Evolutionary conservation across 2,329 filamentous ascomycete species (phyloP).

Genomic region (Ilyonectria mors-panacis): DNA sequence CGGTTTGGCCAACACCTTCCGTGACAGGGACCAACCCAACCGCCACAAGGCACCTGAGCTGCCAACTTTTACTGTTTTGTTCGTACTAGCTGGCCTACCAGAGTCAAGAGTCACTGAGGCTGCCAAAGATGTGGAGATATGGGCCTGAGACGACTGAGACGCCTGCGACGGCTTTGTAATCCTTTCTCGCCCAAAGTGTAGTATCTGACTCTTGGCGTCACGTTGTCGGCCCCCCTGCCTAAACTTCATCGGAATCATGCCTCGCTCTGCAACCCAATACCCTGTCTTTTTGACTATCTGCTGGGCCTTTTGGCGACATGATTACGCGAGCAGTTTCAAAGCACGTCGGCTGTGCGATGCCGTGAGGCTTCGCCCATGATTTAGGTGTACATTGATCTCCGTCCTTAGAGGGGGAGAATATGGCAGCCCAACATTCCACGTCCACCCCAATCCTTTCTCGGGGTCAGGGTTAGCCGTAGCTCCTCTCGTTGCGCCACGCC

Average conservation of each 20-base stretch:
- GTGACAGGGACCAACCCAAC: neutral
- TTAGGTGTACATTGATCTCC: neutral
- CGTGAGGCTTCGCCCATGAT: neutral
- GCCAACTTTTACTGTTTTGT: neutral
- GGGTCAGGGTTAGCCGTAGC: slow-evolving; percentile 80
- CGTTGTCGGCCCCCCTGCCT: neutral
- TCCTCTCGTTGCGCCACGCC: slow-evolving; percentile 64
- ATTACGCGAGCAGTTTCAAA: slow-evolving; percentile 4
- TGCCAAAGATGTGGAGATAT: neutral
- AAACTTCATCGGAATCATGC: neutral
- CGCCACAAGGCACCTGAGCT: neutral
- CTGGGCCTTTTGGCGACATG: neutral
- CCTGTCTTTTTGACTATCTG: neutral
- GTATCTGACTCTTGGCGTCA: neutral
- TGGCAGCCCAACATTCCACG: slow-evolving; percentile 92
- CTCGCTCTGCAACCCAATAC: slow-evolving; percentile 2
- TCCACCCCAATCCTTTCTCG: slow-evolving; percentile 89
- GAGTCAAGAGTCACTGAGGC: neutral
- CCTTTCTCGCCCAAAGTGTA: neutral
- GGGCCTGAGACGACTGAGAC: neutral
- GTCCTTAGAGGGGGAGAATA: slow-evolving; percentile 79
- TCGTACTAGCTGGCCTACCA: neutral
- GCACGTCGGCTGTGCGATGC: neutral
- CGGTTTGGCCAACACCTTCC: neutral
- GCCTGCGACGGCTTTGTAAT: slow-evolving; percentile 2